Conservation (phyloP, 1,284 basidiomycete genomes). For the Dichomitus squalens region DNA sequence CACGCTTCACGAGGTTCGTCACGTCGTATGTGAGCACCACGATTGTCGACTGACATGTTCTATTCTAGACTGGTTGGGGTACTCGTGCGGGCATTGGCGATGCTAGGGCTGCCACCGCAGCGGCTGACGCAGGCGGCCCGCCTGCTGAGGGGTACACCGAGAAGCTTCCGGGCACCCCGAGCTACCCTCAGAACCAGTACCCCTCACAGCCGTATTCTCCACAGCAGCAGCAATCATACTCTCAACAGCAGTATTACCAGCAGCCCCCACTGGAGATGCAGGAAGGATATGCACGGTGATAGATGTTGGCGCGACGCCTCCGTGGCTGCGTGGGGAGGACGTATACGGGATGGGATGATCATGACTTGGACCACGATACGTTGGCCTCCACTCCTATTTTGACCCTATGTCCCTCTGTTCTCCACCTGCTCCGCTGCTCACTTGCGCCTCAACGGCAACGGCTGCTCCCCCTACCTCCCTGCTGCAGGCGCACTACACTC, state of each 20-base stretch:
- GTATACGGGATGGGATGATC: conserved; percentile 17
- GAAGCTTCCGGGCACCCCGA: conserved; percentile 29
- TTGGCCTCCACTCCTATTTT: neutral
- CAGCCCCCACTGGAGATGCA: conserved; percentile 39
- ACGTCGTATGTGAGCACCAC: neutral
- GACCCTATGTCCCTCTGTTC: neutral
- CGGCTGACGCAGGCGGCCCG: conserved; percentile 42
- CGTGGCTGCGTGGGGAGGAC: conserved; percentile 7
- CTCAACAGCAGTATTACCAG: conserved; percentile 27
- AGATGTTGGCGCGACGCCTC: neutral
- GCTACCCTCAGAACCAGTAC: conserved; percentile 28
- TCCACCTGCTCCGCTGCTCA: neutral
- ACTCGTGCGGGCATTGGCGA: conserved; percentile 90
- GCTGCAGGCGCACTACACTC: conserved; percentile 14
- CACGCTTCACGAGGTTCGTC: conserved; percentile 35
- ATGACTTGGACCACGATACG: conserved; percentile 6
- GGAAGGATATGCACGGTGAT: conserved; percentile 35
- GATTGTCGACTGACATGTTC: neutral
- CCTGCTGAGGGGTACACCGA: conserved; percentile 26
- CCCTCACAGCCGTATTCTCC: conserved; percentile 17
- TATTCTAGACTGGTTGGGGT: conserved; percentile 80
- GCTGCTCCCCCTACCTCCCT: neutral
- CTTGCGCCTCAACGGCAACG: neutral
- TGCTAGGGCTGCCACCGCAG: conserved; percentile 70
- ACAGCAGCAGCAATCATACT: conserved; percentile 5